Base-by-base conservation (phyloP, 2,329 filamentous ascomycete species). In the Coleophoma cylindrospora region DNA sequence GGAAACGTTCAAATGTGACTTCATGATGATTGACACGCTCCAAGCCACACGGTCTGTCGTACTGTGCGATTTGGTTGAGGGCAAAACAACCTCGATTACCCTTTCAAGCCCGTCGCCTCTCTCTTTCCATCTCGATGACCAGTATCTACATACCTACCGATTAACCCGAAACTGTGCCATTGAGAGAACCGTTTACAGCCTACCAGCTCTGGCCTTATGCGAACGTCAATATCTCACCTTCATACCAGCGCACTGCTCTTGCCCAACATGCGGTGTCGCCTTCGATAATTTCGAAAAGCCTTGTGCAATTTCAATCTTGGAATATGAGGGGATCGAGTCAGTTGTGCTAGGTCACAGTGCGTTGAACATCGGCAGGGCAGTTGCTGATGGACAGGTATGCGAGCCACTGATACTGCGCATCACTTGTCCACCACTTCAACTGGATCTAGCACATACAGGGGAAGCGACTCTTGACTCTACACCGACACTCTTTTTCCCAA, bases 111-210 rank as follows among this genome's bases (percentile, higher is more conserved):
- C 15, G 3, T 34, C 13, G 12, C 13, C 17, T 19, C 14, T 44
- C 8, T 44, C 47, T n/a, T 36, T 49, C 12, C 17, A 37, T 37
- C 15, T 49, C 10, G 17, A 45, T 21, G 22, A 49, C 43, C 17
- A 49, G 15, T 21, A 13, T 6, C 21, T 49, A 32, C 21, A 45
- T n/a, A 45, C 27, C 12, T 45, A 49, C 11, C 47, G 47, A 21
- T 45, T 49, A 21, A 49, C 47, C 12, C 27, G 47, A 49, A 40
- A 45, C 36, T 40, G 40, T 49, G 47, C 32, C 21, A 33, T 49
- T 10, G 47, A 49, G 34, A 38, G 22, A n/a, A 44, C 7, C 34
- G n/a, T 45, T 17, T 49, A 49, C 19, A 34, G 19, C 9, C 32
- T 49, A 15, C 40, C 47, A 36, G 33, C 34, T 15, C 32, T 49